These are phyloP conservation scores for Nemania sp. DNA, from an alignment of 2,329 filamentous ascomycete species.

Conservation along the genomic window DNA sequence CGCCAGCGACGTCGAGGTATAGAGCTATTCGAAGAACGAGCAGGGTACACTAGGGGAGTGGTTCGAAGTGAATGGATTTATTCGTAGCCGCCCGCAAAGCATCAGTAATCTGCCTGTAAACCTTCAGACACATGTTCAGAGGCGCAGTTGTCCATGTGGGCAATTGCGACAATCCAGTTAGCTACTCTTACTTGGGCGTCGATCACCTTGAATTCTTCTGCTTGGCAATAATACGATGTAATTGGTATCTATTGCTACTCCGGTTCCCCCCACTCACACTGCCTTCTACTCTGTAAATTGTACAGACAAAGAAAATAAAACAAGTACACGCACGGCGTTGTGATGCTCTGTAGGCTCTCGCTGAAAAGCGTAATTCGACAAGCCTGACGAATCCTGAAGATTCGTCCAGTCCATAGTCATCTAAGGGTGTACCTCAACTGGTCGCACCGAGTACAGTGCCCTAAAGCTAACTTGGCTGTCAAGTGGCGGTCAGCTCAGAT, in stretches of 20 bases:
- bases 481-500: background rate
- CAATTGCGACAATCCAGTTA: no score
- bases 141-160: no score
- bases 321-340: constrained; percentile 21
- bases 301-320: constrained; percentile 26
- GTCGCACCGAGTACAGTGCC: background rate
- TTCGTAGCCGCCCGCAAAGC: no score
- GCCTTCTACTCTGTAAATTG: constrained; percentile 8
- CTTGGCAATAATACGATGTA: constrained; percentile 21
- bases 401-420: background rate
- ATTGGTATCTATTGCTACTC: constrained; percentile 19
- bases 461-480: background rate
- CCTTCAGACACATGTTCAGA: no score
- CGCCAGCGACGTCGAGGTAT: no score
- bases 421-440: background rate
- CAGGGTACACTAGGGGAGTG: no score
- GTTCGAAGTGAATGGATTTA: no score
- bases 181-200: no score
- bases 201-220: constrained; percentile 6
- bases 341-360: background rate
- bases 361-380: background rate
- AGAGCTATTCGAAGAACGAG: no score
- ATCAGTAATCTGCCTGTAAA: no score
- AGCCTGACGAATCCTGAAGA: background rate
- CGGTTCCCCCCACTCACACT: background rate